Evolutionary conservation across 1,284 basidiomycete species (phyloP), one percentile per base, ranked within the genome.

Genomic region (Pholiota adiposa): DNA sequence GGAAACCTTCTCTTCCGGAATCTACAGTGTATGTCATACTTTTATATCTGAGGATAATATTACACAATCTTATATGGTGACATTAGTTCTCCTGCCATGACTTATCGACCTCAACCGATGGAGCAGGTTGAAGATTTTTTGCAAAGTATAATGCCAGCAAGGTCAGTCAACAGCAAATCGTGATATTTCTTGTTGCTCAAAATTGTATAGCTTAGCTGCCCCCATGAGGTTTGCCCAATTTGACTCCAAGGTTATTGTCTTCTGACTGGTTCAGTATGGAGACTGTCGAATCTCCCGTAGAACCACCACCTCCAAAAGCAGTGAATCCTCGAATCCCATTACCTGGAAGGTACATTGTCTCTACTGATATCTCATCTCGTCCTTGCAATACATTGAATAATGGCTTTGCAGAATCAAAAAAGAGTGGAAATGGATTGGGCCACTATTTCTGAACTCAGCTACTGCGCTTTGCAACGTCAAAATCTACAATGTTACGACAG

Each of bases 341-440:
- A 11, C 69, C 69, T 36, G 63, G 62, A 36, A 73, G 67, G 74
- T 77, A 58, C 6, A 12, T 25, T 27, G 23, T 25, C 27, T 4
- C 4, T 46, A 4, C 7, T 5, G n/a, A n/a, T n/a, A n/a, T 43
- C 7, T 9, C 33, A 23, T 19, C n/a, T 34, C 8, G 1, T 18
- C 8, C 6, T 55, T 11, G 11, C 18, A 11, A 3, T 16, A 7
- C 8, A 4, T 12, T 48, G 7, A 48, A 25, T 21, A 16, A 34
- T 29, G 18, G 19, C n/a, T 19, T 50, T 14, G 4, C 16, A 57
- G 49, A 51, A 16, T 43, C 9, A 19, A 14, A 51, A 57, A 51
- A 8, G 55, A 57, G 54, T 85, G 81, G 80, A 79, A 71, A 62
- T 86, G 84, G 83, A 71, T 75, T 53, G 84, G 83, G 21, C 67